These are phyloP conservation scores for Trichoderma sp. DNA, from an alignment of 2,329 filamentous ascomycete genomes.

Conservation along the genomic window DNA sequence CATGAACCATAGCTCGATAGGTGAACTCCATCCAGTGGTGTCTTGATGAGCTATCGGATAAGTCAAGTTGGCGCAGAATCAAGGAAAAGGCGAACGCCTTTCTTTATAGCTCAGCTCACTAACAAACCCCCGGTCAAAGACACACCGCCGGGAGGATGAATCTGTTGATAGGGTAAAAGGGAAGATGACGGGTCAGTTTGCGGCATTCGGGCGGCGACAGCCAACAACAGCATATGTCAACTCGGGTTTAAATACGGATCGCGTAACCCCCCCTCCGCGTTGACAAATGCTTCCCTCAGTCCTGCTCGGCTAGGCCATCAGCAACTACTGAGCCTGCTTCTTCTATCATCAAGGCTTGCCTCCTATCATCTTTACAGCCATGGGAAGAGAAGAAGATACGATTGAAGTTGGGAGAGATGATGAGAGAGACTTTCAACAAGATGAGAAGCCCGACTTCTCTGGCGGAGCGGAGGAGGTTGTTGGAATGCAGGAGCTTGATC, in stretches of 20 bases:
- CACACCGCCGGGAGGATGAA: background rate
- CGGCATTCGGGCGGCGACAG: background rate
- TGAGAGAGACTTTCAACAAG: background rate
- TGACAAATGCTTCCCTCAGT: background rate
- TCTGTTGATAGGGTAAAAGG: constrained; percentile 9
- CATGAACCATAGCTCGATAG: background rate
- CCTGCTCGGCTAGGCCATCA: background rate
- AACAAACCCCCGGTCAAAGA: background rate
- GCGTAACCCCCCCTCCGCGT: background rate
- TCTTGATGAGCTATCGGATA: background rate
- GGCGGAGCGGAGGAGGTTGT: constrained; percentile 18
- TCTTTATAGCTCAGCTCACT: constrained; percentile 10
- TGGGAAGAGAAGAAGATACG: constrained; percentile 12
- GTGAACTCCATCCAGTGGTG: background rate
- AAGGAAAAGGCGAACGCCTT: constrained; percentile 4
- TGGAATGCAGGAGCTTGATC: constrained; percentile 22
- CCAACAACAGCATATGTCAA: background rate
- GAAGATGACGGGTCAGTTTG: constrained; percentile 6
- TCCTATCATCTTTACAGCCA: background rate
- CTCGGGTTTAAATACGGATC: constrained; percentile 1
- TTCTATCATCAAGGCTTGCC: no score
- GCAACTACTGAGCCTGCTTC: background rate
- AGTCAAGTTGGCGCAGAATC: background rate
- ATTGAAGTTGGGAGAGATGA: constrained; percentile 2
- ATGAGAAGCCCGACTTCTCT: constrained; percentile 11